Percentiles rank a stretch among this genome's conserved stretches.
Conservation (phyloP, 345 rosid genomes). For the Salix udensis region DNA sequence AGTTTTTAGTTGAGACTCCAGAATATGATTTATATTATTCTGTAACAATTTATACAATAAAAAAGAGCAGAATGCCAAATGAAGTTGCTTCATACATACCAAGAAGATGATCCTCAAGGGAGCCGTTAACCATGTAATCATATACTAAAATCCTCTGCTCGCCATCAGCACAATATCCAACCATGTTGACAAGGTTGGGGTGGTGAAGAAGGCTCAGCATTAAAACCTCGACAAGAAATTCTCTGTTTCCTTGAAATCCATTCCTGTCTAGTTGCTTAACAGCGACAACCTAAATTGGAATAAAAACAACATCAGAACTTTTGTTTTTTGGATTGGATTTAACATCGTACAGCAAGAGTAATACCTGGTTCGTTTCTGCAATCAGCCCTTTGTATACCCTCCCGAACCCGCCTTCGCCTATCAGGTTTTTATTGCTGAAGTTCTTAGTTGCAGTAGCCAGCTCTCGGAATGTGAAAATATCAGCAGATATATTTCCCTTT, state of each 20-base stretch:
- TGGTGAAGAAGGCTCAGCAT: conserved; percentile 68
- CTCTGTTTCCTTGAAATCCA: conserved; percentile 81
- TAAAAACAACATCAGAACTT: too few species aligned
- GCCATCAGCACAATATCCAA: conserved; percentile 76
- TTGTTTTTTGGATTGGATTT: too few species aligned
- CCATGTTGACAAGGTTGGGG: conserved; percentile 62
- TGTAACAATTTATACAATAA: too few species aligned
- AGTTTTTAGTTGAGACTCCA: accelerated
- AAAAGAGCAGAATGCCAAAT: neutral
- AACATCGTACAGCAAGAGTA: too few species aligned
- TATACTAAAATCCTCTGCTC: conserved; percentile 70
- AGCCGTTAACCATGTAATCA: conserved; percentile 66
- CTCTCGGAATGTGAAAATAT: too few species aligned
- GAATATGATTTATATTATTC: too few species aligned
- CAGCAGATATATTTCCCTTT: too few species aligned
- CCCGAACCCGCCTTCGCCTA: too few species aligned
- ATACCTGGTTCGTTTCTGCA: too few species aligned
- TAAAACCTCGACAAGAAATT: conserved; percentile 71
- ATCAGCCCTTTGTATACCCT: too few species aligned
- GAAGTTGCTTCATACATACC: conserved; percentile 33
- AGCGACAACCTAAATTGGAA: neutral
- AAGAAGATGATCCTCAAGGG: conserved; percentile 72
- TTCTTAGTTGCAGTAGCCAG: too few species aligned
- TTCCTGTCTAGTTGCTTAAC: conserved; percentile 74
- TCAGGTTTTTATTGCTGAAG: too few species aligned